These are phyloP conservation scores for Xylariaceae sp. DNA, from an alignment of 2,329 filamentous ascomycete species.

Conservation along the genomic window DNA sequence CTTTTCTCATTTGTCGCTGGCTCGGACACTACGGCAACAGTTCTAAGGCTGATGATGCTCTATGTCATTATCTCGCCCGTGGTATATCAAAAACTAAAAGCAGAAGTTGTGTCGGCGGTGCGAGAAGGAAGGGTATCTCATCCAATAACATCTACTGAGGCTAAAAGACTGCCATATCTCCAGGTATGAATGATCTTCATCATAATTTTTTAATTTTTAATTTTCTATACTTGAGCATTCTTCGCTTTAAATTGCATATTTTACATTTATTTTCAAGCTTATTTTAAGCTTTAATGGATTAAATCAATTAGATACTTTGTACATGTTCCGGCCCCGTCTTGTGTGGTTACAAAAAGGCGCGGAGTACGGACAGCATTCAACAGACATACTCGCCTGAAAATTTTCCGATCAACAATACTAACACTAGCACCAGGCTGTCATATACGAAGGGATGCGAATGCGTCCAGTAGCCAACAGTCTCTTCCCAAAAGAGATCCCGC, in stretches of 20 bases:
- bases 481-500: slow-evolving; percentile 26
- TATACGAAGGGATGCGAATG: slow-evolving; percentile 39
- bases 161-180: slow-evolving; percentile 33
- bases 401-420: too few species aligned
- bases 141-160: slow-evolving; percentile 30
- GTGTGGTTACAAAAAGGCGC: too few species aligned
- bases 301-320: too few species aligned
- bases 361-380: too few species aligned
- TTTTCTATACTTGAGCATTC: too few species aligned
- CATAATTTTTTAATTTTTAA: too few species aligned
- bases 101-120: slow-evolving; percentile 41
- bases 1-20: slow-evolving; percentile 33
- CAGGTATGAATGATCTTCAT: slow-evolving; percentile 4
- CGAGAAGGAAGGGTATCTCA: slow-evolving; percentile 31
- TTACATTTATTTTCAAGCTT: too few species aligned
- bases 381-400: too few species aligned
- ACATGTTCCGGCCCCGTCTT: too few species aligned
- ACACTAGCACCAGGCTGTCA: slow-evolving; percentile 33
- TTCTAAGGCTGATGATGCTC: slow-evolving; percentile 46
- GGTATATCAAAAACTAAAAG: slow-evolving; percentile 42
- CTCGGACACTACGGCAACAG: slow-evolving; percentile 50
- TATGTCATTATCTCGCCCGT: slow-evolving; percentile 45
- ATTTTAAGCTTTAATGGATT: too few species aligned
- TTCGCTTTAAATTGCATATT: too few species aligned
- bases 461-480: slow-evolving; percentile 32